A percentile compares a stretch with the other conserved stretches of the same genome.
phyloP scores from a whole-genome alignment of 768 basidiomycete species.

The Rubroboletus pulcherrimus region DNA sequence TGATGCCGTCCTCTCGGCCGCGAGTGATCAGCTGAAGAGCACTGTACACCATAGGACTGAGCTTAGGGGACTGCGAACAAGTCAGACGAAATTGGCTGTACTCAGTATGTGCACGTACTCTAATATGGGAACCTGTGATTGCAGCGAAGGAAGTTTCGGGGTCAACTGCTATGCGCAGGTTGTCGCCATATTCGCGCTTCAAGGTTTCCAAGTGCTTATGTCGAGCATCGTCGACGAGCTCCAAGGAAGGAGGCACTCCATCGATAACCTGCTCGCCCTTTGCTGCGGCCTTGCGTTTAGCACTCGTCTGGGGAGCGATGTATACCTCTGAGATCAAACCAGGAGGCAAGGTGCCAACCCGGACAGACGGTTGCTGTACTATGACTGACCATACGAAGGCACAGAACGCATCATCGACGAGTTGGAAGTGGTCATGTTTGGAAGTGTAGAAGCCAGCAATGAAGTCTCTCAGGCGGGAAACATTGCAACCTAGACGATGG shows the following conservation, averaged over 20 bases:
- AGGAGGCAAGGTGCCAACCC: slow-evolving; percentile 66
- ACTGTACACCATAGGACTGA: slow-evolving; percentile 83
- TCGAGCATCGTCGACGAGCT: slow-evolving; percentile 53
- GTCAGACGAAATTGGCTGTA: slow-evolving; percentile 5
- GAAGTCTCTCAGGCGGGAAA: slow-evolving; percentile 68
- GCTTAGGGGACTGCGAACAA: slow-evolving; percentile 58
- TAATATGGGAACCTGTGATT: slow-evolving; percentile 80
- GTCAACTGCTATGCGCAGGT: slow-evolving; percentile 70
- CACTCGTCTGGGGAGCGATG: slow-evolving; percentile 72
- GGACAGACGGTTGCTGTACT: slow-evolving; percentile 68
- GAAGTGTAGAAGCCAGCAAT: slow-evolving; percentile 60
- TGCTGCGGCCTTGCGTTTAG: slow-evolving; percentile 59
- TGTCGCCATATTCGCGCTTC: slow-evolving; percentile 52
- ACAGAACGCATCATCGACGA: slow-evolving; percentile 69
- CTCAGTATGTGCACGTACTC: slow-evolving; percentile 44
- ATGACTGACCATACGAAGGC: slow-evolving; percentile 82
- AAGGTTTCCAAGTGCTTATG: slow-evolving; percentile 55
- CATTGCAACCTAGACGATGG: slow-evolving; percentile 58
- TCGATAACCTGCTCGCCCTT: slow-evolving; percentile 49
- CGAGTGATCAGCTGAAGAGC: slow-evolving; percentile 83
- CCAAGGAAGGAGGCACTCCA: slow-evolving; percentile 42
- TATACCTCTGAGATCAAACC: slow-evolving; percentile 64
- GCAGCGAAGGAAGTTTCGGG: slow-evolving; percentile 71
- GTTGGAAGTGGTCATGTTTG: slow-evolving; percentile 42
- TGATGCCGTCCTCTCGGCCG: slow-evolving; percentile 71